Percentiles rank a stretch among this genome's conserved stretches.
These are phyloP conservation scores for Trichoderma asperellum DNA, from an alignment of 2,329 filamentous ascomycete genomes.

Conservation along the genomic window DNA sequence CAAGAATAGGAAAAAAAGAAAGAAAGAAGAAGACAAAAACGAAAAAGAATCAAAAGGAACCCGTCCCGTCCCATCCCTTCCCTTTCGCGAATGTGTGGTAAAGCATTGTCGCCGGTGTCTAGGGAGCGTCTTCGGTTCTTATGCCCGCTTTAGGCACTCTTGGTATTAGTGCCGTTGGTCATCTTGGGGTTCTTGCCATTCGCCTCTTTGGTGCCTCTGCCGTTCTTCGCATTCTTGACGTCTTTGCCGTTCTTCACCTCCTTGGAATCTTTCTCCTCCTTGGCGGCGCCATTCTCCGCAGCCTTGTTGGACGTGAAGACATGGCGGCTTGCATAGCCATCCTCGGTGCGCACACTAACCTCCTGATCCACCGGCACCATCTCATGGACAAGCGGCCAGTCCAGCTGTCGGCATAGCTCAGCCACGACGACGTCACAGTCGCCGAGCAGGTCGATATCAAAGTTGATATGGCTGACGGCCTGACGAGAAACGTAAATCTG, in stretches of 20 bases:
- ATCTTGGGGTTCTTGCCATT: neutral
- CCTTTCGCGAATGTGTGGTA: neutral
- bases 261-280: neutral
- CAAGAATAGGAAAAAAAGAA: neutral
- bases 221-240: neutral
- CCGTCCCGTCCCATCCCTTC: too few species aligned
- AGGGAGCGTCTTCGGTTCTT: neutral
- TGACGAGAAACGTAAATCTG: conserved; percentile 89
- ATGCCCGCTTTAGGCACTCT: neutral
- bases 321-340: conserved; percentile 45
- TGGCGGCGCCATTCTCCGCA: neutral
- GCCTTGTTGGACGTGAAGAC: conserved; percentile 39
- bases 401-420: conserved; percentile 79
- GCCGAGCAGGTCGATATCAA: conserved; percentile 94
- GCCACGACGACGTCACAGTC: conserved; percentile 90
- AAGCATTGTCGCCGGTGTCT: neutral
- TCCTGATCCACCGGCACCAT: conserved; percentile 75
- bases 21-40: too few species aligned
- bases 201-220: neutral
- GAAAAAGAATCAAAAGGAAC: neutral
- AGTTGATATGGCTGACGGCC: conserved; percentile 86
- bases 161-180: neutral
- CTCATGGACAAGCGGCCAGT: conserved; percentile 79
- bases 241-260: neutral
- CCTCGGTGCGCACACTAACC: conserved; percentile 55